Evolutionary conservation across 1,139 yeast species (phyloP), one percentile per base, ranked within the genome.

Genomic region (Debaryomyces nepalensis): DNA sequence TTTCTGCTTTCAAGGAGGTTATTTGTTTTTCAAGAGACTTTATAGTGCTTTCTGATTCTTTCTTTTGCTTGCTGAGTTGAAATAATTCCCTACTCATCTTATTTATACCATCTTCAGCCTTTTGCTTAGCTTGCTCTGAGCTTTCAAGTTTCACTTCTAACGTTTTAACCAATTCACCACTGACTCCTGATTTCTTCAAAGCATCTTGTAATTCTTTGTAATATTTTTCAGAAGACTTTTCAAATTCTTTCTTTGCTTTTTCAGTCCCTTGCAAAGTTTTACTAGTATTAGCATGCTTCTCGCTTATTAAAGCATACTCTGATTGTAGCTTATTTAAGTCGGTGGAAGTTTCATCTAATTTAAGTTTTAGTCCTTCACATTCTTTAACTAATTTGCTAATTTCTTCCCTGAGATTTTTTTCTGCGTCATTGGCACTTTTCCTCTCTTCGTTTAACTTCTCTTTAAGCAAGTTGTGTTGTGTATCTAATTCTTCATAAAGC

Each of bases 1-100:
- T 44, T 14, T 67, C 59, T 42, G 47, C 18, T 48, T 58, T 45
- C 24, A 26, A 36, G 8, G 33, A 20, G 12, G 19, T 20, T 4
- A 53, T 35, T 2, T 48, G 22, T 3, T 39, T 50, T 48, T 11
- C 40, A 29, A 22, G 32, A 53, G 52, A 19, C n/a, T 27, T 23
- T 11, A 33, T 18, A n/a, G 9, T 33, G 11, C 14, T 26, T 5
- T 39, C 41, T 7, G 37, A 26, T 21, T 39, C 77, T 2, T 75
- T 79, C 46, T 83, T 83, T 26, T 81, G 82, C 45, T 80, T 80
- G 0, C 82, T 76, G 32, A 89, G 66, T 32, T 77, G 78, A 59
- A 89, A 79, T 27, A 91, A 68, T 50, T 90, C 97, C 34, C 93
- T 73, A 45, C 85, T 86, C 96, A 91, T 88, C 53, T 89, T 89